Evolutionary conservation across 2,329 filamentous ascomycete species (phyloP).

Genomic region (Ophiostoma montium): DNA sequence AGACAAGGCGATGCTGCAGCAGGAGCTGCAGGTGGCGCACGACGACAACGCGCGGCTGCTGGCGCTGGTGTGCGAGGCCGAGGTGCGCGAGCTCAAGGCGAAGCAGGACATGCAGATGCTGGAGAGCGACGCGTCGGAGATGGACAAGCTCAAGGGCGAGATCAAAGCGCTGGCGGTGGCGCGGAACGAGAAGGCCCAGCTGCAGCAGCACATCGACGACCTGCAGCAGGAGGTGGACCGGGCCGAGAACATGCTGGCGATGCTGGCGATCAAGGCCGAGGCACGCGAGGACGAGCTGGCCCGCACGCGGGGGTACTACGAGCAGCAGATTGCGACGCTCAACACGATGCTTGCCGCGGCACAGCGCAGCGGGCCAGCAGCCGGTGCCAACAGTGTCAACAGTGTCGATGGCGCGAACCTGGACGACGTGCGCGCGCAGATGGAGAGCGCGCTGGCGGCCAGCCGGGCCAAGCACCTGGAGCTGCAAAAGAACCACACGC

Average conservation of each 20-base stretch:
- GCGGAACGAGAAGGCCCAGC: conserved; percentile 37
- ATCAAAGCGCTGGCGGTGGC: conserved; percentile 45
- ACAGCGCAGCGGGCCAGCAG: conserved; percentile 3
- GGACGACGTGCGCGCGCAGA: conserved; percentile 21
- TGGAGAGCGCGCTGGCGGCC: conserved; percentile 34
- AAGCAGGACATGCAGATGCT: conserved; percentile 35
- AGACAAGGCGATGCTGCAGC: conserved; percentile 41
- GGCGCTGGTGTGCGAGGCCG: conserved; percentile 50
- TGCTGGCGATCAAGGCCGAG: conserved; percentile 42
- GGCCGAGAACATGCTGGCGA: conserved; percentile 43
- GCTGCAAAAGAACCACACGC: conserved; percentile 35
- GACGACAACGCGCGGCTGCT: conserved; percentile 51
- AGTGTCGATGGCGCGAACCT: neutral
- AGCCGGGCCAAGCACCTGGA: conserved; percentile 39
- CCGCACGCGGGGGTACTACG: conserved; percentile 28
- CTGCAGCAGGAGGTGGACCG: conserved; percentile 46
- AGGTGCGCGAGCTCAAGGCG: conserved; percentile 51
- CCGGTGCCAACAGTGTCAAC: conserved; percentile 7
- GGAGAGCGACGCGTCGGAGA: conserved; percentile 42
- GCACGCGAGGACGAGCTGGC: conserved; percentile 34
- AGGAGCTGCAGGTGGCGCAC: conserved; percentile 42
- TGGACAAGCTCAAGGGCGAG: conserved; percentile 44
- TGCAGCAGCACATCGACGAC: conserved; percentile 46
- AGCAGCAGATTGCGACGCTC: conserved; percentile 33
- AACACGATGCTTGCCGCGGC: conserved; percentile 30